These are phyloP conservation scores for Berberis vulgaris DNA, from an alignment of 164 flowering plant genomes.

Conservation along the genomic window DNA sequence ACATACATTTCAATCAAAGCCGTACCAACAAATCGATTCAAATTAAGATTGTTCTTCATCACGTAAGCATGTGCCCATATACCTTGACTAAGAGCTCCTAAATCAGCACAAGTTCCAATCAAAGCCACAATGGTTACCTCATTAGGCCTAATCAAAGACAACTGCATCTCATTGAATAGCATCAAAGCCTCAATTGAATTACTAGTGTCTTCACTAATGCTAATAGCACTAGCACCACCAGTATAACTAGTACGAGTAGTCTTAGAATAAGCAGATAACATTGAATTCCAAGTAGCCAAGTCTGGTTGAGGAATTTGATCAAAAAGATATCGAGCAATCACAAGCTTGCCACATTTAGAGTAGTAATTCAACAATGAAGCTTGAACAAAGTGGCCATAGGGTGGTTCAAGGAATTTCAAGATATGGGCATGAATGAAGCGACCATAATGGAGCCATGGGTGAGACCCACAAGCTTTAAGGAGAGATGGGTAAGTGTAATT, in stretches of 20 bases:
- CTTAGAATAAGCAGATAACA: slow-evolving; percentile 37
- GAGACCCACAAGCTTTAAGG: slow-evolving; percentile 42
- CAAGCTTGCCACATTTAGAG: slow-evolving; percentile 35
- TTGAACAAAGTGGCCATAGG: slow-evolving; percentile 38
- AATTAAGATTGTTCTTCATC: slow-evolving; percentile 24
- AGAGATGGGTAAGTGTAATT: slow-evolving; percentile 55
- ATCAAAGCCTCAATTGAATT: slow-evolving; percentile 32
- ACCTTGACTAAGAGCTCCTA: slow-evolving; percentile 54
- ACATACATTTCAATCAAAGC: slow-evolving; percentile 42
- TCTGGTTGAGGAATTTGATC: slow-evolving; percentile 39
- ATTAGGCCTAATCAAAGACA: slow-evolving; percentile 31
- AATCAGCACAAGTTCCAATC: slow-evolving; percentile 47
- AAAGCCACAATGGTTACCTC: slow-evolving; percentile 48
- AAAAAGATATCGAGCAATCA: slow-evolving; percentile 35
- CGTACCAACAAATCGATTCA: slow-evolving; percentile 40
- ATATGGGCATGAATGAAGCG: slow-evolving; percentile 45
- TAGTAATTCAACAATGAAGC: slow-evolving; percentile 42
- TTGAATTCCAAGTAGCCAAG: slow-evolving; percentile 50
- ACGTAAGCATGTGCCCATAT: slow-evolving; percentile 49
- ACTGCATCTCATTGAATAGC: slow-evolving; percentile 42
- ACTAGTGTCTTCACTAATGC: slow-evolving; percentile 12
- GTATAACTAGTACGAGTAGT: neutral
- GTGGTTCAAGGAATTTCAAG: slow-evolving; percentile 37
- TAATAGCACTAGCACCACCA: neutral
- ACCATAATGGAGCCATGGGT: slow-evolving; percentile 33